Conservation (phyloP, 345 rosid species). For the Carallia pectinifolia region DNA sequence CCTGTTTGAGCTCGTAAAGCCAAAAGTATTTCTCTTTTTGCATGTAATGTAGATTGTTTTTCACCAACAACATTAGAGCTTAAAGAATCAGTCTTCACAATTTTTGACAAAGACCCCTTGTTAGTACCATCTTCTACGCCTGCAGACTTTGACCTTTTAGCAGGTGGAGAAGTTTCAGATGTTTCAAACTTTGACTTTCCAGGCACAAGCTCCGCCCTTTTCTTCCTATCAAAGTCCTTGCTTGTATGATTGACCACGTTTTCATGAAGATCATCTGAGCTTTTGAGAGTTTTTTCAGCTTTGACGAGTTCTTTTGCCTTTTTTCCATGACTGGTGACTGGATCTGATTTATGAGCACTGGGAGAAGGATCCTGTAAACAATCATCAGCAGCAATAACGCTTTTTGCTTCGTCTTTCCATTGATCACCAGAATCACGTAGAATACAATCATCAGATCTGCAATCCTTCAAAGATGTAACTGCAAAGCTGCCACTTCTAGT, state of each 20-base stretch:
- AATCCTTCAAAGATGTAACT: conserved; percentile 25
- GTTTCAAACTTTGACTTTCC: conserved; percentile 39
- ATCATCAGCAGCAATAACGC: conserved; percentile 28
- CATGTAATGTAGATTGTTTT: conserved; percentile 29
- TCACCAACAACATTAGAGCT: conserved; percentile 30
- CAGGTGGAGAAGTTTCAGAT: conserved; percentile 38
- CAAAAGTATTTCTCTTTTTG: conserved; percentile 38
- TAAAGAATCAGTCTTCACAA: conserved; percentile 30
- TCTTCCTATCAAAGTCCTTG: conserved; percentile 38
- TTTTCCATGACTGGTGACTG: conserved; percentile 27
- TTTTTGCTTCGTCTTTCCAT: conserved; percentile 37
- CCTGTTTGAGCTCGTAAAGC: conserved; percentile 44
- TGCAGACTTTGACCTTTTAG: conserved; percentile 50
- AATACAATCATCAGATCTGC: conserved; percentile 15
- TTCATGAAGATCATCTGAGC: conserved; percentile 28
- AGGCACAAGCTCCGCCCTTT: conserved; percentile 37
- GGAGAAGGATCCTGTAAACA: conserved; percentile 24
- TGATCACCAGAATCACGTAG: conserved; percentile 34
- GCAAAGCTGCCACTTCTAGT: conserved; percentile 30
- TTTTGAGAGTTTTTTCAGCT: conserved; percentile 33
- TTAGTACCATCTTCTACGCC: conserved; percentile 32
- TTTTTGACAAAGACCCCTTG: conserved; percentile 28
- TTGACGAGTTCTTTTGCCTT: conserved; percentile 34
- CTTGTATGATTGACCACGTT: conserved; percentile 24
- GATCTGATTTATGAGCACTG: conserved; percentile 34